phyloP scores from a whole-genome alignment of 2,329 filamentous ascomycete species.

The Dothistroma pini region DNA sequence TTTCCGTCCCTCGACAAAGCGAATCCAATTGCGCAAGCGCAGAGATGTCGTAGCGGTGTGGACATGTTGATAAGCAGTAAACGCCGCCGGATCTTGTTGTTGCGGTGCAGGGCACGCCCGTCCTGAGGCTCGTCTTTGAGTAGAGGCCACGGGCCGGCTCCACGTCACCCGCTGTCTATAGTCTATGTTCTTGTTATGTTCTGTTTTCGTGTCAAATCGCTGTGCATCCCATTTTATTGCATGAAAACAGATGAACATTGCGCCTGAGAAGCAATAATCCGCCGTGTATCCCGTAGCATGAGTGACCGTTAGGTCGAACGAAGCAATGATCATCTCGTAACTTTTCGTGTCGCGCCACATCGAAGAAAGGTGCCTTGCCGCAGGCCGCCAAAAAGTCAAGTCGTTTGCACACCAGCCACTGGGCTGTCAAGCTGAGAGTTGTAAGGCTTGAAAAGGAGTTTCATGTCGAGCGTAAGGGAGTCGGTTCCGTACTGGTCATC shows the following conservation, averaged over 20 bases:
- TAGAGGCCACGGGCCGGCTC: conserved; percentile 14
- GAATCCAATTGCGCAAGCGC: neutral
- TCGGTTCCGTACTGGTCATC: conserved; percentile 61
- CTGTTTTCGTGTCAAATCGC: conserved; percentile 19
- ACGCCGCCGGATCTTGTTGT: conserved; percentile 13
- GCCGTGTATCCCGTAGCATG: conserved; percentile 9
- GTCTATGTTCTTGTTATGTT: conserved; percentile 22
- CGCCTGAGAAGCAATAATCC: conserved; percentile 5
- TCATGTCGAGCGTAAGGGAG: conserved; percentile 67
- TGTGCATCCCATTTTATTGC: conserved; percentile 11
- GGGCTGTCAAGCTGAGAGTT: conserved; percentile 35
- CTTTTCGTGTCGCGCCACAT: conserved; percentile 9
- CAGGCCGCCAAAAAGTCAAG: conserved; percentile 15
- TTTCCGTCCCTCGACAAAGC: conserved; percentile 3
- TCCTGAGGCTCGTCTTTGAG: conserved; percentile 4
- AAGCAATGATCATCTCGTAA: conserved; percentile 7
- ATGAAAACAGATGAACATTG: conserved; percentile 5
- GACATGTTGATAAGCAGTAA: neutral
- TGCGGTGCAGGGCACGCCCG: conserved; percentile 18
- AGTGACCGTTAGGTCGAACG: conserved; percentile 4
- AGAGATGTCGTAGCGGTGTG: conserved; percentile 1
- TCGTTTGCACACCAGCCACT: conserved; percentile 33
- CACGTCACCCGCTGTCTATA: conserved; percentile 22
- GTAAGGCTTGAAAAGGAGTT: conserved; percentile 63
- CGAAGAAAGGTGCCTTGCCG: conserved; percentile 5